Evolutionary conservation across 495 filamentous ascomycete species (phyloP), one percentile per base, ranked within the genome.

Genomic region (Neurospora intermedia): DNA sequence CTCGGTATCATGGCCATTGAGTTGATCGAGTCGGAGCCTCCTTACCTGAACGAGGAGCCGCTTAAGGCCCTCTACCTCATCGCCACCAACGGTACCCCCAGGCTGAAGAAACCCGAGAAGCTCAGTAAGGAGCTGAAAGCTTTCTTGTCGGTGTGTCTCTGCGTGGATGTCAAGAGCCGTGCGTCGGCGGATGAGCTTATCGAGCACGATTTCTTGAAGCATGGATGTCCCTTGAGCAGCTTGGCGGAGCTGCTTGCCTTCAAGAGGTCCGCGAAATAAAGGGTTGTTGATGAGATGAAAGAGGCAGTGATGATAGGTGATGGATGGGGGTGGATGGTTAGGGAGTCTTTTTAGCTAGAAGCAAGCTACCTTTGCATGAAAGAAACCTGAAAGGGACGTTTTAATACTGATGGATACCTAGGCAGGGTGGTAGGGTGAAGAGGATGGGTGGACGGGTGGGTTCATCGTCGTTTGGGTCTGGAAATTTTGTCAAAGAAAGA

Each of bases 1-100:
- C 86, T 99, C 69, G 96, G 96, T 77, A 99, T 99, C 84, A 99
- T 98, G 96, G 95, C 96, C 48, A 99, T 99, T 76, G 96, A 99
- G 85, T 97, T 99, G 96, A 99, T 99, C 79, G 96, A 99, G 82
- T 95, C 92, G 13, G 96, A 99, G 79, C 96, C 96, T 8, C 96
- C 96, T 0, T 98, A 99, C 81, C 88, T 98, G 38, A 98, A 98
- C 82, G 96, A 98, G 82, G 95, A 98, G 83, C 96, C 96, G 0
- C 88, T 99, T 42, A 99, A 98, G 86, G 96, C 93, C 15, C 88
- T 99, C 69, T 99, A 96, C 78, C 89, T 98, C 45, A 98, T 99
- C 78, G 96, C 96, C 43, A 99, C 96, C 74, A 97, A 99, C 79
- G 96, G 96, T 74, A 98, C 96, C 6, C 96, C 96, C 15, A 90